Evolutionary conservation across 2,329 filamentous ascomycete species (phyloP).

Genomic region (Fusarium xyrophilum): DNA sequence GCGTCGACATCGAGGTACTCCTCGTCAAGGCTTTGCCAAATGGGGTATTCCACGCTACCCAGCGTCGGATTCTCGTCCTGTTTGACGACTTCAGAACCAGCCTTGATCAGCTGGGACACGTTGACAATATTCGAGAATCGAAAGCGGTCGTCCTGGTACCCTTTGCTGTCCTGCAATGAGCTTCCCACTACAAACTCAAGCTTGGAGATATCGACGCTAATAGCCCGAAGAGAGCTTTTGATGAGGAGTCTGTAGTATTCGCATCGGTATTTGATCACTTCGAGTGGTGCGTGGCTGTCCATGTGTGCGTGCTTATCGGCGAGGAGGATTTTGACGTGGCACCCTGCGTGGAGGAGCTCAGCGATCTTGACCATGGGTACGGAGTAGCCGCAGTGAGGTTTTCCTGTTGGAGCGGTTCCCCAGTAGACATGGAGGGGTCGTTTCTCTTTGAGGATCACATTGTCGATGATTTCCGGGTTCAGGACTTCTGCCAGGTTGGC

Average conservation of each 20-base stretch:
- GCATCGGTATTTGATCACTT: not conserved
- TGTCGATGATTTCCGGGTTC: not conserved
- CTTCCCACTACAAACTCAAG: not conserved
- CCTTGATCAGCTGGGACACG: fast-evolving
- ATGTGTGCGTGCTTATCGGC: not conserved
- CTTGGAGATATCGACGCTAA: not conserved
- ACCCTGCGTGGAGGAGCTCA: not conserved
- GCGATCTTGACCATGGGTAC: not conserved
- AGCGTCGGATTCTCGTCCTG: not conserved
- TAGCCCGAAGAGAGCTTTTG: not conserved
- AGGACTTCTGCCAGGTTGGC: not conserved
- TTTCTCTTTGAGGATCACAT: not conserved
- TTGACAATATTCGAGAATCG: fast-evolving
- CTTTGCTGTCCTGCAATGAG: not conserved
- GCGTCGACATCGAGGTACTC: not conserved
- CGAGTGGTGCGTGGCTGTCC: not conserved
- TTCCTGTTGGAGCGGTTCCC: constrained; percentile 1
- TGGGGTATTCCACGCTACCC: not conserved
- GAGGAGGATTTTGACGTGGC: not conserved
- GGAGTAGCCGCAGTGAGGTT: constrained; percentile 6
- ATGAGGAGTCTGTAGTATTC: not conserved
- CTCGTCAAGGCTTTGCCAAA: not conserved
- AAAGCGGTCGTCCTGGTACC: not conserved
- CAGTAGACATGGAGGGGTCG: not conserved
- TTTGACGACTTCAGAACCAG: not conserved